Conservation (phyloP, 2,329 filamentous ascomycete species). For the Neobulgaria alba region DNA sequence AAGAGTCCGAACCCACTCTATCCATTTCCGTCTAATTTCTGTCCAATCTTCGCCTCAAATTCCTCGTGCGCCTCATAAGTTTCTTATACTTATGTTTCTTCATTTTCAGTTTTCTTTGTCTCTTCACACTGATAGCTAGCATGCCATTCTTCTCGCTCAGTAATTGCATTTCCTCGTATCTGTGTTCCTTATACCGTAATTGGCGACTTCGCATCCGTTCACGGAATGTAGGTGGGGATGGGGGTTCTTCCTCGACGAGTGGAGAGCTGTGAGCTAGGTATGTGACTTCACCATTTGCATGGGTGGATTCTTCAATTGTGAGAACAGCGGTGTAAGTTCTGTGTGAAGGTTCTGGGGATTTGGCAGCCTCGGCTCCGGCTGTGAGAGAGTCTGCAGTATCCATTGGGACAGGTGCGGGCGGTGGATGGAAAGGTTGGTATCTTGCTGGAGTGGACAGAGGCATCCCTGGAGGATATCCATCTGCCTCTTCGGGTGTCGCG, state of each 20-base stretch:
- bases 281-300: slow-evolving; percentile 49
- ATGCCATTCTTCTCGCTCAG: slow-evolving; percentile 48
- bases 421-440: slow-evolving; percentile 75
- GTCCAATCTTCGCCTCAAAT: slow-evolving; percentile 63
- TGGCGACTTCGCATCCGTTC: slow-evolving; percentile 62
- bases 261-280: slow-evolving; percentile 53
- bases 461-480: slow-evolving; percentile 54
- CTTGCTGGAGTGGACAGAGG: not conserved
- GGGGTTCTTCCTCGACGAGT: slow-evolving; percentile 41
- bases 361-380: slow-evolving; percentile 31
- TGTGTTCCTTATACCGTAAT: slow-evolving; percentile 43
- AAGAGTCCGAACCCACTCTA: too few species aligned
- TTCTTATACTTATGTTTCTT: slow-evolving; percentile 99
- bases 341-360: slow-evolving; percentile 37
- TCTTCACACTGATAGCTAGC: slow-evolving; percentile 80
- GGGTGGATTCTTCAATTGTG: slow-evolving; percentile 58
- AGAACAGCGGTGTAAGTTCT: slow-evolving; percentile 56
- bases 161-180: slow-evolving; percentile 50
- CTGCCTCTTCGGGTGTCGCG: slow-evolving; percentile 27
- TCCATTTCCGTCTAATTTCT: slow-evolving; percentile 30
- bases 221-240: slow-evolving; percentile 42
- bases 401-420: slow-evolving; percentile 66
- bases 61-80: slow-evolving; percentile 86
- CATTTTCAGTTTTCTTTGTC: slow-evolving; percentile 94
- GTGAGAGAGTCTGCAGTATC: slow-evolving; percentile 29